These are phyloP conservation scores for Boletus vinaceobasis DNA, from an alignment of 768 basidiomycete species.

Conservation along the genomic window DNA sequence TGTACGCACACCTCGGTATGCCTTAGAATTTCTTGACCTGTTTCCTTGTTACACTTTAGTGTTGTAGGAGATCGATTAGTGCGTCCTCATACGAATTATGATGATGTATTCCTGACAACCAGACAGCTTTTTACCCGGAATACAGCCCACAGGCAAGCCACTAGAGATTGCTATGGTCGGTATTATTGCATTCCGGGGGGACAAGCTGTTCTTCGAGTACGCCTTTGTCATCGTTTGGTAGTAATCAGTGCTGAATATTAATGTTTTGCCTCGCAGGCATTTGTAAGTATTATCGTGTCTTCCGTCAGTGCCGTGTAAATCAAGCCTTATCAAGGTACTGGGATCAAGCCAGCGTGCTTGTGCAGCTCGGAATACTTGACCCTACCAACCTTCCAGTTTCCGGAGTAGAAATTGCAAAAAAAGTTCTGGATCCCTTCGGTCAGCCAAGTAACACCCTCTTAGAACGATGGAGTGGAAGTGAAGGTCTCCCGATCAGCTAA, in stretches of 20 bases:
- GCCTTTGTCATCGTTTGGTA: background rate
- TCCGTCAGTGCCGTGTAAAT: background rate
- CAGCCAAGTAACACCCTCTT: conserved; percentile 38
- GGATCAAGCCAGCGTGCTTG: conserved; percentile 48
- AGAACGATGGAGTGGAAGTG: conserved; percentile 35
- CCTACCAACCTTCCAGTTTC: conserved; percentile 33
- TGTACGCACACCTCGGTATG: conserved; percentile 38
- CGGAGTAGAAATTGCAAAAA: conserved; percentile 39
- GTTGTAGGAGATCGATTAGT: conserved; percentile 41
- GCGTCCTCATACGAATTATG: conserved; percentile 9
- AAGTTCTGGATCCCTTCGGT: conserved; percentile 41
- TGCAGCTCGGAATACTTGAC: conserved; percentile 41
- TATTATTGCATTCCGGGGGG: conserved; percentile 46
- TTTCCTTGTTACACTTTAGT: background rate
- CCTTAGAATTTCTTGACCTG: background rate
- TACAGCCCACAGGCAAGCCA: conserved; percentile 36
- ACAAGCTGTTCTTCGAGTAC: conserved; percentile 48
- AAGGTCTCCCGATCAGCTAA: conserved; percentile 32
- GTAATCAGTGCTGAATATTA: background rate
- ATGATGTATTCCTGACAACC: conserved; percentile 2
- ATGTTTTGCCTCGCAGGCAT: conserved; percentile 7
- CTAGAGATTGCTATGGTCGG: conserved; percentile 43
- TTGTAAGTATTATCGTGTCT: conserved; percentile 8
- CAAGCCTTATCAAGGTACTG: conserved; percentile 34
- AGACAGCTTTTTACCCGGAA: conserved; percentile 30